These are phyloP conservation scores for Fusarium anguioides DNA, from an alignment of 2,329 filamentous ascomycete species.

Conservation along the genomic window DNA sequence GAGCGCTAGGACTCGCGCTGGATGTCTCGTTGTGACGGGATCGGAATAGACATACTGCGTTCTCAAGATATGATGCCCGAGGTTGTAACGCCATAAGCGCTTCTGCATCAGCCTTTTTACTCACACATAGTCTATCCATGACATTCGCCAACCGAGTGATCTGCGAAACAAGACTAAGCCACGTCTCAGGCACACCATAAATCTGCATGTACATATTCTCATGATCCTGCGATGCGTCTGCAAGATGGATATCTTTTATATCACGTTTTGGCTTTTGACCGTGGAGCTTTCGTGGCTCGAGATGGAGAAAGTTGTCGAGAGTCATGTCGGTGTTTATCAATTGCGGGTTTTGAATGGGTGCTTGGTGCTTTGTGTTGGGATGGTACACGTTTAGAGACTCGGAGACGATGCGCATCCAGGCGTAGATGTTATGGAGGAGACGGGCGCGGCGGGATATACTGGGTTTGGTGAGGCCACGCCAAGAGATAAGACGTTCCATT, in stretches of 20 bases:
- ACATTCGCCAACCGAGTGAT: constrained; percentile 37
- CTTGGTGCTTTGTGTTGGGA: background rate
- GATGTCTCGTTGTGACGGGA: constrained; percentile 14
- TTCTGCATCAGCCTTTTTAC: constrained; percentile 23
- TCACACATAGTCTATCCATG: constrained; percentile 24
- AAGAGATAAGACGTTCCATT: constrained; percentile 38
- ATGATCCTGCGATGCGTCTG: constrained; percentile 25
- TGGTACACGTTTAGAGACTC: constrained; percentile 35
- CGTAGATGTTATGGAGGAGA: constrained; percentile 37
- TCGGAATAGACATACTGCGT: constrained; percentile 37
- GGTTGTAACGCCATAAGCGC: constrained; percentile 26
- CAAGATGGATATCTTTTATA: constrained; percentile 38
- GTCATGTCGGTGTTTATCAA: constrained; percentile 31
- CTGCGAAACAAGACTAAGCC: constrained; percentile 38
- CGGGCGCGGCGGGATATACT: constrained; percentile 37
- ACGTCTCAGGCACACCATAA: constrained; percentile 40
- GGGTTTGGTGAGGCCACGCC: constrained; percentile 34
- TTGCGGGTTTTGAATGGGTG: background rate
- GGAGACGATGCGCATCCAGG: constrained; percentile 42
- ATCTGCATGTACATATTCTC: constrained; percentile 44
- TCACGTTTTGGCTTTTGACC: constrained; percentile 14
- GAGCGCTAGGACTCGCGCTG: constrained; percentile 5
- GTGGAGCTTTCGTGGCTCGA: constrained; percentile 31
- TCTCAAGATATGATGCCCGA: constrained; percentile 30
- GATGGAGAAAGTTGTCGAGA: constrained; percentile 35